A percentile compares a stretch with the other conserved stretches of the same genome.
Conservation (phyloP, 2,329 filamentous ascomycete genomes). For the Fusarium sp. region DNA sequence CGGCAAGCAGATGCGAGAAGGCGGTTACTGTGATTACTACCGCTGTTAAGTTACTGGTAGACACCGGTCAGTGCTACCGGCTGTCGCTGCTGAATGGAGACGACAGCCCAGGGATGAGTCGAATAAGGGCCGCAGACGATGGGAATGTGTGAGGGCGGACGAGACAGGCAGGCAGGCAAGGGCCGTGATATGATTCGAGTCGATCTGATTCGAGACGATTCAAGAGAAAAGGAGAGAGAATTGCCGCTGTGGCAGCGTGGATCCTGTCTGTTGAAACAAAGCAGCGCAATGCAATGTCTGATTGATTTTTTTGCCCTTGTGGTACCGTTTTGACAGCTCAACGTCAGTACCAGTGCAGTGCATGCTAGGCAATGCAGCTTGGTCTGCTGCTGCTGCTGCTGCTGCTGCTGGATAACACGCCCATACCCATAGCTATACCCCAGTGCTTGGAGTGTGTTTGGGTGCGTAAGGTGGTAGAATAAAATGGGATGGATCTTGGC, state of each 20-base stretch:
- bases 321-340: conserved; percentile 24
- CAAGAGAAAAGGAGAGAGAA: conserved; percentile 5
- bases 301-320: not conserved
- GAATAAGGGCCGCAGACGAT: conserved; percentile 18
- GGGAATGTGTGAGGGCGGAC: conserved; percentile 13
- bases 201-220: conserved; percentile 22
- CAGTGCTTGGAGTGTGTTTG: conserved; percentile 21
- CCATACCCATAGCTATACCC: conserved; percentile 4
- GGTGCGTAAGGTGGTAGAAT: conserved; percentile 28
- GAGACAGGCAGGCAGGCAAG: conserved; percentile 15
- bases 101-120: not conserved
- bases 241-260: conserved; percentile 35
- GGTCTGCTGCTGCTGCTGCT: not conserved
- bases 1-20: not conserved
- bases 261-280: conserved; percentile 30
- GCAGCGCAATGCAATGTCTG: conserved; percentile 5
- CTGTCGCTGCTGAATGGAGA: conserved; percentile 19
- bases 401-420: conserved; percentile 7
- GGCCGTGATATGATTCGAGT: conserved; percentile 22
- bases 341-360: conserved; percentile 14
- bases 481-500: conserved; percentile 44
- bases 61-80: not conserved
- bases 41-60: not conserved
- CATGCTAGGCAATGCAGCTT: not conserved
- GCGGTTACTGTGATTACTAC: not conserved